Conservation (phyloP, 441 rosid species). For the Arabidopsis lyrata region DNA sequence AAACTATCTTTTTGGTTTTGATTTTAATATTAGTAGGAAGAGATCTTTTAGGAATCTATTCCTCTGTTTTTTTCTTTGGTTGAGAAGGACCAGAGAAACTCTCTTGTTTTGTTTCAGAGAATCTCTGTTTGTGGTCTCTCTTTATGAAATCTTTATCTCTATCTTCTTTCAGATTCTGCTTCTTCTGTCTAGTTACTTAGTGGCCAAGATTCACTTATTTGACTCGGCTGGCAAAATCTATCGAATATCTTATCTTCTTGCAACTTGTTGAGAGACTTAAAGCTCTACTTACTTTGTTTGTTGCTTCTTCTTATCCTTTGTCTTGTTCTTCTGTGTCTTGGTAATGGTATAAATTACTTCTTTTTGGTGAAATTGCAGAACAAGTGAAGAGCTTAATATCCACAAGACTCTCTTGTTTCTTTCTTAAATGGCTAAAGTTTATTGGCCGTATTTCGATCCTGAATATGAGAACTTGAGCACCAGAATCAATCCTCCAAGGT, state of each 20-base stretch:
- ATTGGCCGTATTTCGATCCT: slow-evolving; percentile 97
- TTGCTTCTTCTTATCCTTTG: slow-evolving; percentile 6
- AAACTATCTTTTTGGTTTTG: slow-evolving; percentile 24
- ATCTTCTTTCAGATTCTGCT: slow-evolving; percentile 35
- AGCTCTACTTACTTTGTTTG: not conserved
- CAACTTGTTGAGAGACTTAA: slow-evolving; percentile 34
- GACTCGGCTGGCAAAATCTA: slow-evolving; percentile 25
- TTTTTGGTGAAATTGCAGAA: slow-evolving; percentile 26
- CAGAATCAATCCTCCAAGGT: slow-evolving; percentile 87
- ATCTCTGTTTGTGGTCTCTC: slow-evolving; percentile 44
- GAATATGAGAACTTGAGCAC: slow-evolving; percentile 88
- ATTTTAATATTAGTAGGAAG: slow-evolving; percentile 18
- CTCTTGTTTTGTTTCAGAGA: slow-evolving; percentile 28
- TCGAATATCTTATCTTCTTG: slow-evolving; percentile 40
- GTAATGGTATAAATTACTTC: not conserved
- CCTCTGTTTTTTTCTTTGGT: slow-evolving; percentile 40
- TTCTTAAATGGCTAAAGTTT: slow-evolving; percentile 67
- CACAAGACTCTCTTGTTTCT: slow-evolving; percentile 16
- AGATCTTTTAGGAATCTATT: slow-evolving; percentile 40
- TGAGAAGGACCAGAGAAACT: slow-evolving; percentile 37
- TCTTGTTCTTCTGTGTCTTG: slow-evolving; percentile 27
- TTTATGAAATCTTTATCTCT: slow-evolving; percentile 36
- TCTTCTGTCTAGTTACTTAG: slow-evolving; percentile 42
- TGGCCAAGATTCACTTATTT: slow-evolving; percentile 44
- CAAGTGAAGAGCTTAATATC: slow-evolving; percentile 12